Base-by-base conservation (phyloP, 306 rosid genomes). In the Echinosophora koreensis region DNA sequence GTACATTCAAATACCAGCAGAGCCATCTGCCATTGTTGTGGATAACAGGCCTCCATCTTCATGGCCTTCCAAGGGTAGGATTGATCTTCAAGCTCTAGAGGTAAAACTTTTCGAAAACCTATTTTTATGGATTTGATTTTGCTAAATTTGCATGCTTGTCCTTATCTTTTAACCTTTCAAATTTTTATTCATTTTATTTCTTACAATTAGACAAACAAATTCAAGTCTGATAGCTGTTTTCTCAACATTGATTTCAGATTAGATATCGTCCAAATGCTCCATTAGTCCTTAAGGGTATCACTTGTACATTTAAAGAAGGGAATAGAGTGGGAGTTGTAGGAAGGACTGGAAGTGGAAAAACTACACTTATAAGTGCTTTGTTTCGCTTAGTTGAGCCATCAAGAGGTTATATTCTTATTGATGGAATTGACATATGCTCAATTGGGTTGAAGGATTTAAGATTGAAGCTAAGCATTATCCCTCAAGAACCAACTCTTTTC, bases 401-500 rank as follows among this genome's bases (percentile, higher is more conserved):
- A 41, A 56, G 77, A 6, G 95, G 95, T 51, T 63, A 82, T 55
- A 87, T 93, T 42, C 9, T 86, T 32, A 86, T 91, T 14, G 97
- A 91, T 77, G 90, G 83, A 63, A 58, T 91, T 38, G 86, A 88
- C 77, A 93, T 87, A 59, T 87, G 90, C 84, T 84, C 92, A 8
- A 83, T 89, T 0, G 98, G 95, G 11, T 85, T 91, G 81, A 91
- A 86, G 71, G 98, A 93, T 78, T 80, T 93, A 68, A 91, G 93
- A 74, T 75, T 74, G 83, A 87, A 84, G 75, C 92, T 93, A 28
- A 89, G 93, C 71, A 91, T 91, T 75, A 93, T 93, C 39, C 97
- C 98, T 37, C 97, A 93, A 80, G 95, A 91, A 52, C 93, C 98
- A 77, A 91, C 97, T 17, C 95, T 91, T 75, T 93, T 93, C 88